Base-by-base conservation (phyloP, 140 eudicot species). In the Ambrosia hybrid region DNA sequence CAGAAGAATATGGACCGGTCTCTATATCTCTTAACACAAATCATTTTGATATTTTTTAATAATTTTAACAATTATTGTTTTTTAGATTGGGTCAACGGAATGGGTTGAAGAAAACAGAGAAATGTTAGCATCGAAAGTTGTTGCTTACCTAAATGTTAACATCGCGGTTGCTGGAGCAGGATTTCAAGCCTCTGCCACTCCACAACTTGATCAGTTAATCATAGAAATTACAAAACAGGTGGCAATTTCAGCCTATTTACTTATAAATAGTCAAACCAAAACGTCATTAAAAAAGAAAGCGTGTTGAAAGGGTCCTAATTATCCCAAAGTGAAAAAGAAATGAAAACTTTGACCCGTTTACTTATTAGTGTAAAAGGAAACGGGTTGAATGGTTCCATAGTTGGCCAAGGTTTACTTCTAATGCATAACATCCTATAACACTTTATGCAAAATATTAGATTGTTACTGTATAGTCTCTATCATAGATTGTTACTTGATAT, bases 51-150 rank as follows among this genome's bases (percentile, higher is more conserved):
- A 38, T 30, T 30, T 30, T 2, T 30, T 77, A 85, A 21, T 21
- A 21, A 21, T 21, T 21, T 21, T 21, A 21, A 21, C 26, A 21
- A 21, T 21, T 21, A 21, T 21, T 21, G 26, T 21, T 21, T 21
- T 21, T 21, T 21, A 89, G 97, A 21, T 89, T 37, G 97, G 97
- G 63, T 91, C 97, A 16, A 86, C 95, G 17, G 97, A 91, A 76
- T 91, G 97, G 96, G 97, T 89, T 70, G 97, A 91, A 85, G 95
- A 91, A 79, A 89, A 91, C 84, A 79, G 90, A 57, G 94, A 89
- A 85, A 79, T 85, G 80, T 73, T 91, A 62, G 73, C 84, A 68
- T 83, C 96, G 67, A 81, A 81, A 66, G 96, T 65, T 51, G 95
- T 91, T 69, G 96, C 96, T 73, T 91, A 91, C 88, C 70, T 91